Evolutionary conservation across 2,329 filamentous ascomycete species (phyloP).

Genomic region (Fusarium robinianum): DNA sequence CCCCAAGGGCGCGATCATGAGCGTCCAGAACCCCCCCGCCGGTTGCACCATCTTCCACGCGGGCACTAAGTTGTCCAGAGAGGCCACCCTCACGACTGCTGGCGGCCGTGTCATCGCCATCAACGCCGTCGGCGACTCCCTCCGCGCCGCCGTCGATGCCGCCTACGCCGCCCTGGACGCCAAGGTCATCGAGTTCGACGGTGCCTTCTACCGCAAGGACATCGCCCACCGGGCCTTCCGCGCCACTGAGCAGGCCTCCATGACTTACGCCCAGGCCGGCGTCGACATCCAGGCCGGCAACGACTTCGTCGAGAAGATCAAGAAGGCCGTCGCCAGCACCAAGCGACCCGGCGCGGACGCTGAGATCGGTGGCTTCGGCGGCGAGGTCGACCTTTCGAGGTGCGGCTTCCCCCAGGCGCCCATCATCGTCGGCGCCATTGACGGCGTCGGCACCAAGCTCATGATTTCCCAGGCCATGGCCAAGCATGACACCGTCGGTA

Average conservation of each 20-base stretch:
- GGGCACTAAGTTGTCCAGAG: conserved; percentile 75
- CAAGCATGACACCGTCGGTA: conserved; percentile 92
- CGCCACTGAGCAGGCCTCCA: conserved; percentile 50
- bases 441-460: conserved; percentile 95
- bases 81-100: conserved; percentile 69
- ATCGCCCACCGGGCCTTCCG: conserved; percentile 81
- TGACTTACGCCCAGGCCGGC: conserved; percentile 92
- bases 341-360: conserved; percentile 85
- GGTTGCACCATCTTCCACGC: conserved; percentile 85
- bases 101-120: conserved; percentile 93
- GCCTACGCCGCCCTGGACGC: conserved; percentile 83
- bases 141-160: conserved; percentile 81
- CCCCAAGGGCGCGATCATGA: conserved; percentile 72
- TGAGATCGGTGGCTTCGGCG: conserved; percentile 93
- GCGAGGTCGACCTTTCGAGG: conserved; percentile 62
- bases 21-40: conserved; percentile 49
- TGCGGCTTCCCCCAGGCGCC: conserved; percentile 77
- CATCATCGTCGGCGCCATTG: conserved; percentile 89
- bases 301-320: conserved; percentile 89
- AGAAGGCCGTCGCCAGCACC: conserved; percentile 84
- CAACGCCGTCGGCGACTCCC: conserved; percentile 72
- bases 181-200: conserved; percentile 73
- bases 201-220: conserved; percentile 90
- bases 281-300: conserved; percentile 96
- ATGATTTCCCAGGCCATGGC: conserved; percentile 90